phyloP scores from a whole-genome alignment of 192 early-diverging fungal species.

The Coemansia sp. region DNA sequence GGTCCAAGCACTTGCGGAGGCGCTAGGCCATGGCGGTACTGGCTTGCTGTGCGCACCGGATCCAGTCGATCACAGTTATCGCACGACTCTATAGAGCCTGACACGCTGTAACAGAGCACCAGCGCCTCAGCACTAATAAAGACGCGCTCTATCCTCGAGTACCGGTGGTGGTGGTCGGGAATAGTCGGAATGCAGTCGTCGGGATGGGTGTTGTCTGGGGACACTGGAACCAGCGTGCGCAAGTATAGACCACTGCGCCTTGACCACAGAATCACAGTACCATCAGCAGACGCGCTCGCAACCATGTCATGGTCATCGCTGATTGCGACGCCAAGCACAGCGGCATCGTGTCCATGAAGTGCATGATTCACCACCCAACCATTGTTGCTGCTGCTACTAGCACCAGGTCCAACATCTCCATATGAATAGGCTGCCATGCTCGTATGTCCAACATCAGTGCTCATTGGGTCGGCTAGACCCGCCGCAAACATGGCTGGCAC shows the following conservation, averaged over 20 bases:
- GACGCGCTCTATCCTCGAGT: constrained; percentile 37
- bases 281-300: constrained; percentile 38
- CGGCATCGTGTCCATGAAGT: constrained; percentile 35
- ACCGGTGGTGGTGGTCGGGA: constrained; percentile 8
- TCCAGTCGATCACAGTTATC: constrained; percentile 26
- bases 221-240: constrained; percentile 15
- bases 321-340: constrained; percentile 33
- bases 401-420: neutral
- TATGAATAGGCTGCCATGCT: constrained; percentile 26
- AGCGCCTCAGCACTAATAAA: constrained; percentile 31
- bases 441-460: constrained; percentile 26
- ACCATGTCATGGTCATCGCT: constrained; percentile 33
- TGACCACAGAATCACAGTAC: constrained; percentile 37
- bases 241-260: constrained; percentile 27
- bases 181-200: constrained; percentile 17
- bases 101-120: constrained; percentile 41
- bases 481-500: constrained; percentile 29
- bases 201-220: neutral
- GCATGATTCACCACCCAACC: constrained; percentile 27
- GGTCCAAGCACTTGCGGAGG: neutral
- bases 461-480: constrained; percentile 41
- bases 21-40: neutral
- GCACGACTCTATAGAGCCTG: constrained; percentile 9
- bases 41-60: constrained; percentile 15
- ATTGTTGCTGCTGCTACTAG: neutral